Evolutionary conservation across 352 stramenopile genomes (phyloP), one percentile per base, ranked within the genome.

Genomic region (Elongisporangium undulatum): DNA sequence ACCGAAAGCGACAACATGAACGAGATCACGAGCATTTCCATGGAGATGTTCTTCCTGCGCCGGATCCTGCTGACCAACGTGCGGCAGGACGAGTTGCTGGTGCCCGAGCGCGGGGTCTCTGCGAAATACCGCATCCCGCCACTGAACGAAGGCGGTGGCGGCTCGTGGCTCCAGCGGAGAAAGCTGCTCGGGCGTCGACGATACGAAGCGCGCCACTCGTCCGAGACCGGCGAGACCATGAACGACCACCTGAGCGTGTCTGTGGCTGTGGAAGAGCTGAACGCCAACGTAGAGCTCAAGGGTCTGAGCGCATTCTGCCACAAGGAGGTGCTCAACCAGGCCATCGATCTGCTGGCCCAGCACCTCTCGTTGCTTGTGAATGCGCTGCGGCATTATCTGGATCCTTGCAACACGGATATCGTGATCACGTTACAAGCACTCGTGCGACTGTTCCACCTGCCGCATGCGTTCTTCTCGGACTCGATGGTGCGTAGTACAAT

Each of bases 41-140:
- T 89, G 72, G 72, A 77, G 62, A 72, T 59, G n/a, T 90, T 90
- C 53, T 67, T 90, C 9, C 53, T 92, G 29, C 61, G 59, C n/a
- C 69, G 78, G 19, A 64, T 92, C 16, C 72, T 81, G 7, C 68
- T 82, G 53, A 75, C 68, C 0, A 52, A 66, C 15, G 49, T 57
- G 24, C n/a, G 24, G 4, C 51, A 48, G 0, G 59, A 66, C 39
- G 66, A 77, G 22, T 50, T 24, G 49, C 26, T 39, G 65, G 54
- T 45, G 39, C 48, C 45, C 64, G 34, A 45, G 12, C 34, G 34
- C 34, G 34, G 34, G 1, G 34, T 45, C 7, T 45, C 34, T 17
- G 34, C 34, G 2, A 45, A 45, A 17, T 45, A 45, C 34, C 34
- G 34, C 34, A 45, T 45, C 34, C 34, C 34, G 34, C 34, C 7